phyloP scores from a whole-genome alignment of 768 basidiomycete species.

The Myochromella boudieri region DNA sequence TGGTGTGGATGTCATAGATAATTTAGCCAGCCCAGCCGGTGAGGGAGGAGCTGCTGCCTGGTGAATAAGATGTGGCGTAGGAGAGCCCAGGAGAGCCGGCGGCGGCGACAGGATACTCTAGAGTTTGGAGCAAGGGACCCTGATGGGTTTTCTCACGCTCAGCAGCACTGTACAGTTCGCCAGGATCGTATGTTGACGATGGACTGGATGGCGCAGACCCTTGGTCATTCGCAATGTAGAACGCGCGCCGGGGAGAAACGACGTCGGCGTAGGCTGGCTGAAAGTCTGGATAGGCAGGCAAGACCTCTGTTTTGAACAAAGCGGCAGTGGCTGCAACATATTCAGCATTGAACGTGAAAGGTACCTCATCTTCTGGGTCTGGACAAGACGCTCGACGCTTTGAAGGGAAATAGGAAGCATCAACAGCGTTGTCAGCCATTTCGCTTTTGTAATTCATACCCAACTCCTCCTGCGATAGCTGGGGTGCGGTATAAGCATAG shows the following conservation, averaged over 20 bases:
- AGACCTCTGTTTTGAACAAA: slow-evolving; percentile 32
- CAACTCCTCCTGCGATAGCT: neutral
- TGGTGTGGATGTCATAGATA: too few species aligned
- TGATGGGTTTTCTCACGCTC: slow-evolving; percentile 12
- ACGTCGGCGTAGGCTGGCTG: slow-evolving; percentile 14
- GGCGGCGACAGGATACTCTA: slow-evolving; percentile 5
- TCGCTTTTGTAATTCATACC: neutral
- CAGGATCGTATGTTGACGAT: slow-evolving; percentile 16
- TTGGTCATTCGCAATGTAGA: slow-evolving; percentile 15
- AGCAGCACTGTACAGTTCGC: slow-evolving; percentile 13
- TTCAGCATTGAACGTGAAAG: slow-evolving; percentile 34
- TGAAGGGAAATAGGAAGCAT: slow-evolving; percentile 9
- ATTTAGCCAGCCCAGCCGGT: slow-evolving; percentile 50
- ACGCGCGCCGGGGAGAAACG: slow-evolving; percentile 16
- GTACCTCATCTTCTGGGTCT: slow-evolving; percentile 33
- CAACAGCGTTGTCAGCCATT: neutral
- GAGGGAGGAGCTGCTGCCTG: slow-evolving; percentile 38
- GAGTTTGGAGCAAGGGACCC: slow-evolving; percentile 9
- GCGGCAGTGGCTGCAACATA: slow-evolving; percentile 34
- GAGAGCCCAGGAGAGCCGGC: slow-evolving; percentile 13
- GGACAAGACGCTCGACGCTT: slow-evolving; percentile 18
- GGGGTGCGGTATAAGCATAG: neutral
- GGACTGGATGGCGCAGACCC: slow-evolving; percentile 17
- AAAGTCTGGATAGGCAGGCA: slow-evolving; percentile 34
- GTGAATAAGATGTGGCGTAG: slow-evolving; percentile 24